Conservation (phyloP, 2,329 filamentous ascomycete genomes). For the Calonectria pseudoturangicola region DNA sequence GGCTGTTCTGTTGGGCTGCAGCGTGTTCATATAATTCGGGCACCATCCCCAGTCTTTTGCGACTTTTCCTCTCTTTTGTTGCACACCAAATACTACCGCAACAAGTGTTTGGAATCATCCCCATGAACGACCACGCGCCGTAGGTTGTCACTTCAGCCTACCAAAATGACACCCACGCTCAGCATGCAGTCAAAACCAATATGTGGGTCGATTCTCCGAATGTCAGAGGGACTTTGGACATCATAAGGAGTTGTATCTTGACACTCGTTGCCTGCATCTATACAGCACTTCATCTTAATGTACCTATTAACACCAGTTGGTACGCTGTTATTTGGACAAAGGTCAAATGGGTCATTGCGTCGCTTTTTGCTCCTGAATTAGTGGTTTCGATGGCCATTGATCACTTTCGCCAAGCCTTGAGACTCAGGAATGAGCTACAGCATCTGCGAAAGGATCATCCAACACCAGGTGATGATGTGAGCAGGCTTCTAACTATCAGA, state of each 20-base stretch:
- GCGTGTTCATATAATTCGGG: no score
- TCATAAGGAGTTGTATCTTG: conserved; percentile 59
- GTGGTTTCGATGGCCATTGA: conserved; percentile 50
- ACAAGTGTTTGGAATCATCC: no score
- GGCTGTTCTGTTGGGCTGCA: no score
- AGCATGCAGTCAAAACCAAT: no score
- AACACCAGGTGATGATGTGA: no score
- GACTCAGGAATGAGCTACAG: not conserved
- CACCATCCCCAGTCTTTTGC: no score
- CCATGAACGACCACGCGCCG: no score
- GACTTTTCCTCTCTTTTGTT: no score
- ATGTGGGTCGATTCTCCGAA: conserved; percentile 42
- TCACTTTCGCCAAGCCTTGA: not conserved
- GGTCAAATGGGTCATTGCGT: conserved; percentile 55
- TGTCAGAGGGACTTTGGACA: conserved; percentile 55
- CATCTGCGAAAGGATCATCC: not conserved
- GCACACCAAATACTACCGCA: no score
- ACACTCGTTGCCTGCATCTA: conserved; percentile 61
- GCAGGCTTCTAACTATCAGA: not conserved
- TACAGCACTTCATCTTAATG: conserved; percentile 61
- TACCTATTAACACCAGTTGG: conserved; percentile 48
- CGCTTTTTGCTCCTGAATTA: conserved; percentile 58
- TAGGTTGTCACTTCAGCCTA: no score
- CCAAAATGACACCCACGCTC: no score
- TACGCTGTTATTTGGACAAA: conserved; percentile 44